Conservation (phyloP, 768 basidiomycete genomes). For the Serendipita indica region DNA sequence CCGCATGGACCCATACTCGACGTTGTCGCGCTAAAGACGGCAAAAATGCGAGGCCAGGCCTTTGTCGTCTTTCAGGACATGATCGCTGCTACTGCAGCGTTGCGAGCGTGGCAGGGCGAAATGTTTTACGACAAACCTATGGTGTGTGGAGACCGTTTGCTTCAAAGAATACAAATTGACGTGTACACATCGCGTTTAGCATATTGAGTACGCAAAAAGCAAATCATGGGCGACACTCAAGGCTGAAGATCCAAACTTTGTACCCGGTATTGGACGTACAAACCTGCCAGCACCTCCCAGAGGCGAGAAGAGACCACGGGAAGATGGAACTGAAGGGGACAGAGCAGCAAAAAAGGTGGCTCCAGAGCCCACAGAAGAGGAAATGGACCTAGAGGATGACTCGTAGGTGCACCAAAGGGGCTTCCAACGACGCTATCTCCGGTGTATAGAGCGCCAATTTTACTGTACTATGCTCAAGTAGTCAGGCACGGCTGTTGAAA, state of each 20-base stretch:
- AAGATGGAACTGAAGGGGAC: conserved; percentile 35
- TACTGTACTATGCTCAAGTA: neutral
- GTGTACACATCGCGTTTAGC: conserved; percentile 38
- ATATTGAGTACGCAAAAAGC: conserved; percentile 77
- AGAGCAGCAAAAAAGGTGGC: conserved; percentile 61
- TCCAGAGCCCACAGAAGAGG: conserved; percentile 57
- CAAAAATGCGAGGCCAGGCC: conserved; percentile 84
- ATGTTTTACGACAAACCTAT: conserved; percentile 84
- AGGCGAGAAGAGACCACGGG: conserved; percentile 52
- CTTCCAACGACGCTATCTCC: too few relatives aligned
- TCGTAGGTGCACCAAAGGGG: neutral
- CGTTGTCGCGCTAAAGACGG: conserved; percentile 73
- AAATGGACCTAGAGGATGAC: conserved; percentile 93
- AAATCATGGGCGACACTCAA: conserved; percentile 76
- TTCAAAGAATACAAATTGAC: neutral
- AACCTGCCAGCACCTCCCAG: conserved; percentile 22
- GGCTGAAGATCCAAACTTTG: conserved; percentile 66
- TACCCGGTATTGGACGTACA: conserved; percentile 27
- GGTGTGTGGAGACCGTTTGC: conserved; percentile 27
- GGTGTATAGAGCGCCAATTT: too few relatives aligned
- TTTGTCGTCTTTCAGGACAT: conserved; percentile 94
- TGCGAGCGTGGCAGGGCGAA: conserved; percentile 89
- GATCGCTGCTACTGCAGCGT: conserved; percentile 75
- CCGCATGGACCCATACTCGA: conserved; percentile 91
- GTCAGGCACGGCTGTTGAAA: neutral